Evolutionary conservation across 1,139 yeast genomes (phyloP).

Genomic region (Candida tropicalis): DNA sequence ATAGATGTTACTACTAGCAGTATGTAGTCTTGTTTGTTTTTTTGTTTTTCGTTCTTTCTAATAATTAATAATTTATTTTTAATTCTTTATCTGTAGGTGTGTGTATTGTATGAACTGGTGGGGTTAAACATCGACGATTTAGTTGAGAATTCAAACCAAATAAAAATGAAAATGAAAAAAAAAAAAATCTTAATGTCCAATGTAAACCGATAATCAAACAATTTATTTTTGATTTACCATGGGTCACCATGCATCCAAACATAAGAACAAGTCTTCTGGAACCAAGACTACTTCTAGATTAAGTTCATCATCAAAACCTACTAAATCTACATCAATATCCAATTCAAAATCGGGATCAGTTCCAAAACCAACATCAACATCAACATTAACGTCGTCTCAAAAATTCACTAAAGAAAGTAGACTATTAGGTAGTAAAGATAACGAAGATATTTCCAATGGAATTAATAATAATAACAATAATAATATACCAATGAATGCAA

Average conservation of each 20-base stretch:
- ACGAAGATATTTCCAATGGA: conserved; percentile 2
- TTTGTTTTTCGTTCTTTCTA: too few species aligned
- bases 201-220: too few species aligned
- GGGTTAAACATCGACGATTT: too few species aligned
- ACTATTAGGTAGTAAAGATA: conserved; percentile 8
- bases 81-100: too few species aligned
- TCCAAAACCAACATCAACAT: neutral
- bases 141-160: too few species aligned
- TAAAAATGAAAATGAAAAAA: too few species aligned
- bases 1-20: neutral
- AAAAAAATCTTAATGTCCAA: too few species aligned
- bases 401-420: conserved; percentile 6
- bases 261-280: neutral
- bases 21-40: too few species aligned
- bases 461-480: neutral
- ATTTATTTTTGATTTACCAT: conserved; percentile 1
- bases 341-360: neutral
- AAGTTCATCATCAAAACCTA: conserved; percentile 1
- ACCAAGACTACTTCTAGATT: neutral
- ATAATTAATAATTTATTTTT: too few species aligned
- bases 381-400: neutral
- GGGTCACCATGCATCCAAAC: conserved; percentile 10
- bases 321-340: neutral
- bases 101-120: too few species aligned
- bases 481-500: conserved; percentile 8